Percentiles rank a stretch among this genome's conserved stretches.
phyloP scores from a whole-genome alignment of 768 basidiomycete genomes.

The Macrolepiota dolichaula region DNA sequence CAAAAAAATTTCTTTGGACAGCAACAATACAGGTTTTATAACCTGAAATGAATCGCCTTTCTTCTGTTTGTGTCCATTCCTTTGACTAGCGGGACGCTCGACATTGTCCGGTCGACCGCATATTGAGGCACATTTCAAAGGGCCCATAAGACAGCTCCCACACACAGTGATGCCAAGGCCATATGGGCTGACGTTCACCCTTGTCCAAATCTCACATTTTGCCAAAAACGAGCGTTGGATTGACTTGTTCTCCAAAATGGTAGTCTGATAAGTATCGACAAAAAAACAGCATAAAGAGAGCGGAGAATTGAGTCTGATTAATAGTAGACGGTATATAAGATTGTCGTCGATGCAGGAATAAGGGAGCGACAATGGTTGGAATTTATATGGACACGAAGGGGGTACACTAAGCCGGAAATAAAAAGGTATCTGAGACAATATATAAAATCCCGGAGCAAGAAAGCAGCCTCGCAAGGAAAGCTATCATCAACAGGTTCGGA shows the following conservation, averaged over 20 bases:
- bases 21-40: too few species aligned
- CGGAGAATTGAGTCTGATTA: background rate
- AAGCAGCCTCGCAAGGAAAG: background rate
- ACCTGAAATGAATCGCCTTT: too few species aligned
- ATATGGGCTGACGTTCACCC: background rate
- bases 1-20: too few species aligned
- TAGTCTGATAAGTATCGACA: conserved; percentile 1
- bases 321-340: conserved; percentile 7
- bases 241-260: background rate
- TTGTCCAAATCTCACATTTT: background rate
- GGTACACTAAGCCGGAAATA: background rate
- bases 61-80: background rate
- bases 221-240: background rate
- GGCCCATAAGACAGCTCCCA: background rate
- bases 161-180: background rate
- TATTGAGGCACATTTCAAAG: background rate
- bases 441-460: conserved; percentile 3
- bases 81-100: background rate
- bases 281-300: background rate
- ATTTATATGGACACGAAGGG: background rate
- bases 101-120: background rate
- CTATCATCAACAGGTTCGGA: conserved; percentile 5
- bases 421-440: conserved; percentile 1
- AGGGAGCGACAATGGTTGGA: conserved; percentile 9
- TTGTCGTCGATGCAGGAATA: background rate